phyloP scores from a whole-genome alignment of 1,139 yeast species.

The Scheffersomyces insectosa region DNA sequence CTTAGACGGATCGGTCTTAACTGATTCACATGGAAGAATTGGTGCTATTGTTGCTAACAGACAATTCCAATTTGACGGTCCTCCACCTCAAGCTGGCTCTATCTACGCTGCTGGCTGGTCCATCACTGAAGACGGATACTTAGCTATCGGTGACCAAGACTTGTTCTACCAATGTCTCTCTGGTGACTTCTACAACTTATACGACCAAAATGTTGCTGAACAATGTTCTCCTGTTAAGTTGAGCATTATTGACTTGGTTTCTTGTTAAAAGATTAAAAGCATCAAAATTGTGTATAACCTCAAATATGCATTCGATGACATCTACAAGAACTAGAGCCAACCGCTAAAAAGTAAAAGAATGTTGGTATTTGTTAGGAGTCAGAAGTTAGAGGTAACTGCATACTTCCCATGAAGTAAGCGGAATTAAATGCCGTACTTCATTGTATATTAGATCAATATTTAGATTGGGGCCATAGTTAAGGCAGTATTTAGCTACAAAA shows the following conservation, averaged over 20 bases:
- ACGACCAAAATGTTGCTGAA: constrained; percentile 64
- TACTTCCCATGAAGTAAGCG: neutral
- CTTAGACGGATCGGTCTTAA: constrained; percentile 54
- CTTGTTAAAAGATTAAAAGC: constrained; percentile 42
- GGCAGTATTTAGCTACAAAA: no score
- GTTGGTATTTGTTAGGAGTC: no score
- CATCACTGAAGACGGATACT: constrained; percentile 60
- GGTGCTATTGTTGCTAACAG: constrained; percentile 84
- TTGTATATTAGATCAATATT: constrained; percentile 1
- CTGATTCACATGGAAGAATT: constrained; percentile 66
- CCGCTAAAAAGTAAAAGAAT: no score
- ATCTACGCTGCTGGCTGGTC: constrained; percentile 88
- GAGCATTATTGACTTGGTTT: constrained; percentile 61
- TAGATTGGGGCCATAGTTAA: no score
- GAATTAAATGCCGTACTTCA: neutral
- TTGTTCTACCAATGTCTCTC: constrained; percentile 79
- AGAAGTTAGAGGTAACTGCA: no score
- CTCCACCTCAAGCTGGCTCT: constrained; percentile 89
- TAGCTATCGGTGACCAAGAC: constrained; percentile 66
- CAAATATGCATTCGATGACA: no score
- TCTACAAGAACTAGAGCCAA: no score
- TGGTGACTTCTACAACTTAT: constrained; percentile 80
- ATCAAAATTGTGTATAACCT: no score
- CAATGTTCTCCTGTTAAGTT: constrained; percentile 70
- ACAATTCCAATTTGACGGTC: constrained; percentile 89